A percentile compares a stretch with the other conserved stretches of the same genome.
phyloP scores from a whole-genome alignment of 176 grass and related monocot genomes.

The Triticum turgidum region DNA sequence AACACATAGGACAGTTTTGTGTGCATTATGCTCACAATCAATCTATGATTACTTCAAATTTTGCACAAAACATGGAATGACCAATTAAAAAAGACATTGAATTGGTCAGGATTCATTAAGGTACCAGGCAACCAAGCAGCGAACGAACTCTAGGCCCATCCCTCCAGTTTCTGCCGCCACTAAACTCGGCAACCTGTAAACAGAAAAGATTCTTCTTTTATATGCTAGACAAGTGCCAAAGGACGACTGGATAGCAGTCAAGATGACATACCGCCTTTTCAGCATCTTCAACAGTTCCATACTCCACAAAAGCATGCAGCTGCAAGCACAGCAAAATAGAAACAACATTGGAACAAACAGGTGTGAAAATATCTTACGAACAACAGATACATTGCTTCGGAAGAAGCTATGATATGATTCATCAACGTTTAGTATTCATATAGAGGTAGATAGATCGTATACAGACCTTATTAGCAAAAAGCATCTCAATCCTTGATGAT shows the following conservation, averaged over 20 bases:
- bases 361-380: background rate
- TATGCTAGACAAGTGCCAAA: background rate
- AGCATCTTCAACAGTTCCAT: slow-evolving; percentile 81
- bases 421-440: background rate
- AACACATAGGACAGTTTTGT: background rate
- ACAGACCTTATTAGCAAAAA: slow-evolving; percentile 91
- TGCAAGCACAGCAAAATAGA: slow-evolving; percentile 34
- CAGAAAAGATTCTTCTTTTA: background rate
- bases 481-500: slow-evolving; percentile 77
- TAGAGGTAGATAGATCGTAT: background rate
- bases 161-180: slow-evolving; percentile 86
- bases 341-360: background rate
- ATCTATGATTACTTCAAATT: background rate
- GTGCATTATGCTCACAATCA: slow-evolving; percentile 2
- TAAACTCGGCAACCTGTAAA: slow-evolving; percentile 77
- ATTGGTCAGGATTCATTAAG: slow-evolving; percentile 22
- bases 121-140: slow-evolving; percentile 77
- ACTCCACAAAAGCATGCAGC: slow-evolving; percentile 98
- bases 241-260: background rate
- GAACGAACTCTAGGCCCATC: slow-evolving; percentile 75
- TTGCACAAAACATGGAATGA: background rate
- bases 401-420: background rate
- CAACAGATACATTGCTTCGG: background rate
- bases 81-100: slow-evolving; percentile 12
- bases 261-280: slow-evolving; percentile 76